A percentile compares a stretch with the other conserved stretches of the same genome.
Conservation (phyloP, 176 grass and related monocot genomes). For the Bolboschoenus planiculmis region DNA sequence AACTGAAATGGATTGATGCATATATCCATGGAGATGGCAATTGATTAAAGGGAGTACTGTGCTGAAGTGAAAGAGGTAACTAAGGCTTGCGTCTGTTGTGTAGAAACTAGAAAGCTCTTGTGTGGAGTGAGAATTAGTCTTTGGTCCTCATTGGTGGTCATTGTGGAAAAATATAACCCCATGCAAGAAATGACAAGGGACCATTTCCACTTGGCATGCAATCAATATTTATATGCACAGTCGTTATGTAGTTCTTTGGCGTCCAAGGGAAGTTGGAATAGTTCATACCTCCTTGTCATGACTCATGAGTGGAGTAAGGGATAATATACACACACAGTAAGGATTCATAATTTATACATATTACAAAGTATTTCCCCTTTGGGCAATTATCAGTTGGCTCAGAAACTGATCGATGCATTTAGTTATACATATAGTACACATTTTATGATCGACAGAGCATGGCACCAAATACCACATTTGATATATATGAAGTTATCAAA, state of each 20-base stretch:
- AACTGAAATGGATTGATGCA: slow-evolving; percentile 4
- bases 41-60: background rate
- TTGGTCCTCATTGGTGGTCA: slow-evolving; percentile 14
- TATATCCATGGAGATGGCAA: background rate
- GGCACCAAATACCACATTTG: no score
- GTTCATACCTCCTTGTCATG: slow-evolving; percentile 26
- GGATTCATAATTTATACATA: background rate
- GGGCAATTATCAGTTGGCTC: background rate
- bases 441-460: background rate
- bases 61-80: background rate
- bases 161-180: slow-evolving; percentile 6
- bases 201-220: background rate
- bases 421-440: background rate
- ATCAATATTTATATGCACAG: background rate
- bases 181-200: slow-evolving; percentile 10
- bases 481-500: no score
- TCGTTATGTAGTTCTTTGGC: slow-evolving; percentile 2
- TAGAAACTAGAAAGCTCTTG: slow-evolving; percentile 19
- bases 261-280: slow-evolving; percentile 18
- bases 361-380: background rate
- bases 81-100: background rate
- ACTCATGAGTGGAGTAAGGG: slow-evolving; percentile 20
- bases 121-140: slow-evolving; percentile 26
- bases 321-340: slow-evolving; percentile 4
- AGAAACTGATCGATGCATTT: background rate